Percentiles rank a stretch among this genome's conserved stretches.
Conservation (phyloP, 2,329 filamentous ascomycete species). For the Ophiostoma perfectum region DNA sequence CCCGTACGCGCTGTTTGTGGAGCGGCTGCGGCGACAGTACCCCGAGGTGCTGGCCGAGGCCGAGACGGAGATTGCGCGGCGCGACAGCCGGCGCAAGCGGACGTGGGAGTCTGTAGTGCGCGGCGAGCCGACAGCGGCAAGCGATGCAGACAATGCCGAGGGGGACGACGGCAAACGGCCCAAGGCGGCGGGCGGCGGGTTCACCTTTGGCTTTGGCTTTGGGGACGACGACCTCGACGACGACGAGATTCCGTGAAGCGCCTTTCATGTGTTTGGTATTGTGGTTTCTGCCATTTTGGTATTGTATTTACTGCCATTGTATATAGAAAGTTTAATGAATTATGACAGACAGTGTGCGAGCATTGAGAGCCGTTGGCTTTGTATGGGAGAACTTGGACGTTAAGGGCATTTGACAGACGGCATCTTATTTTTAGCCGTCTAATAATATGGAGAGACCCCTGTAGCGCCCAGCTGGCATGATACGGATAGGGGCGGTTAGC, state of each 20-base stretch:
- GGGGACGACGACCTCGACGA: constrained; percentile 32
- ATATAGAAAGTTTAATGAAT: constrained; percentile 1
- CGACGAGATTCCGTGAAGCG: constrained; percentile 29
- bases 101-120: constrained; percentile 81
- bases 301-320: neutral
- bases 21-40: constrained; percentile 57
- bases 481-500: neutral
- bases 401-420: neutral
- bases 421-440: neutral
- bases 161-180: constrained; percentile 32
- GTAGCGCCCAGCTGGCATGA: neutral
- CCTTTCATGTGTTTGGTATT: neutral
- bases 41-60: constrained; percentile 64
- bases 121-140: constrained; percentile 31
- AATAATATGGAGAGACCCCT: neutral
- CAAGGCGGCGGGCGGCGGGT: constrained; percentile 40
- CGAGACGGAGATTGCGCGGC: constrained; percentile 55
- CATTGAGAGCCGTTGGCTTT: no score
- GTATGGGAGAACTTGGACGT: neutral
- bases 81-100: constrained; percentile 61
- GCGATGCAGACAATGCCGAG: constrained; percentile 22
- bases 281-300: neutral
- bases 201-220: constrained; percentile 52
- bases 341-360: neutral
- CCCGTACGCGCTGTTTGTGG: constrained; percentile 69